Base-by-base conservation (phyloP, 495 filamentous ascomycete species). In the Hypomontagnella submonticulosa region DNA sequence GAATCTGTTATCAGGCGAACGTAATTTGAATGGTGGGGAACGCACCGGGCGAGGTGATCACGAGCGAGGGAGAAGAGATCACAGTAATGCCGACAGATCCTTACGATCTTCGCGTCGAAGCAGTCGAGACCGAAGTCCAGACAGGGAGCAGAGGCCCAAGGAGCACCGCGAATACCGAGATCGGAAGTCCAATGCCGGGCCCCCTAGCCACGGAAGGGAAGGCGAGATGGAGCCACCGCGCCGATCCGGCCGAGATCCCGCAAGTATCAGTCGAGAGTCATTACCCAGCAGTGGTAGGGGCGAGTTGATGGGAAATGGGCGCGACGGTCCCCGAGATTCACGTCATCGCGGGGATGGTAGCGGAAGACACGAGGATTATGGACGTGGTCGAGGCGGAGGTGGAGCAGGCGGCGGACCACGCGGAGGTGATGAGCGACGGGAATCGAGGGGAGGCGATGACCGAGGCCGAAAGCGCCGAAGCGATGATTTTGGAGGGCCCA, bases 1-100 rank as follows among this genome's bases (percentile, higher is more conserved):
- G 5, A 71, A 63, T 42, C 37, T 75, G 16, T 63, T 77, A 1
- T 69, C 70, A 20, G 67, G 65, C 27, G 67, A 74, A 59, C 49
- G 73, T 67, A 3, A 49, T 42, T 57, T 63, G 37, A 79, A 77
- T 41, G 75, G 74, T 1, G 75, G 75, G 5, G 78, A 77, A 13
- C 70, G 76, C 30, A 56, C 67, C 0, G 65, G 75, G 20, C 70
- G 75, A 48, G 71, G 55, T 19, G 80, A 82, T 18, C 76, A 81
- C 42, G 81, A 83, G 4, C 75, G 81, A 20, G 72, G 75, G 53
- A 73, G 80, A 23, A 75, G 80, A 23, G 77, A 80, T 4, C 78
- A 81, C 13, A 74, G 76, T 41, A 76, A 79, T 8, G 69, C 72
- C 3, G 80, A 82, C 4, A 73, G 81, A 34, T 71, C 78, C 42